Evolutionary conservation across 2,329 filamentous ascomycete species (phyloP), one percentile per base, ranked within the genome.

Genomic region (Plectosphaerella sp.): DNA sequence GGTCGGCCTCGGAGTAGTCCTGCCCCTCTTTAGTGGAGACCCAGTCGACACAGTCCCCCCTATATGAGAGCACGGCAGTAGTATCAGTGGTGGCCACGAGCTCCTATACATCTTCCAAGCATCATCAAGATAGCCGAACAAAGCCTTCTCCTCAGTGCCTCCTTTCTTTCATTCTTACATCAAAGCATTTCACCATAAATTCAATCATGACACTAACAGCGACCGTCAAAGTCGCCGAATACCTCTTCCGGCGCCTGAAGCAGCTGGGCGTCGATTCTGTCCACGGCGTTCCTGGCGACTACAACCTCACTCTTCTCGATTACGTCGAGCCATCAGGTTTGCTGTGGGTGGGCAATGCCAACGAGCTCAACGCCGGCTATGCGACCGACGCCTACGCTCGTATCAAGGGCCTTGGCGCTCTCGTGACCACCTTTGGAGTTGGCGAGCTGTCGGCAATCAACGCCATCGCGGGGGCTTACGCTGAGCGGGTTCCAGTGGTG

Each of bases 341-440:
- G 16, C 58, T 57, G 14, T 75, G 72, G 72, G 72, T 78, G 11
- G 79, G 79, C 54, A 83, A 78, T 54, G 71, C 74, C 50, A 84
- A 83, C 57, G 80, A 84, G 62, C 72, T 84, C 47, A 83, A 83
- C 56, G 76, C 77, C 3, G 78, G 71, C 3, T 83, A 82, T 54
- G 78, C 79, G 1, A 77, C 78, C 3, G 81, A 84, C 56, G 81
- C 78, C 2, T 84, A 84, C 57, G 73, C 77, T 3, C 68, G 80
- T 12, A 71, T 80, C 53, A 80, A 80, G 55, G 76, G 76, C 6
- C 64, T 77, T 7, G 66, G 68, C 6, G 72, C 71, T 36, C 60
- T 83, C 8, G 67, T 84, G 33, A 85, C 82, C 1, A 83, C 82
- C 0, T 83, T 83, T 58, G 82, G 81, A 5, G 82, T 85, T 1